Evolutionary conservation across 75 land plant genomes (phyloP), one percentile per base, ranked within the genome.

Genomic region (Pinus taeda): DNA sequence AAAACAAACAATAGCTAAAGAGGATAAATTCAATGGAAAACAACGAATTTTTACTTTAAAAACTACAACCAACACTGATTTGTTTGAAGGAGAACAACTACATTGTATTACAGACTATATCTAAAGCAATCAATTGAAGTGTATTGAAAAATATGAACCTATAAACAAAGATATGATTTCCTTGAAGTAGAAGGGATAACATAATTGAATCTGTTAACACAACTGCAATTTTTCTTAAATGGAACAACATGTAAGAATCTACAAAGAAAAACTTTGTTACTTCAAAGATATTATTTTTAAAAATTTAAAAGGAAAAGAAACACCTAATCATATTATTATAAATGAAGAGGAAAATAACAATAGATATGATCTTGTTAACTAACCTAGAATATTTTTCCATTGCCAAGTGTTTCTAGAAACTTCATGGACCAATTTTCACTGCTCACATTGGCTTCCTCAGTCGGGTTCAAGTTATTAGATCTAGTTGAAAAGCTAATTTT

Each of bases 381-480:
- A 53, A 73, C 74, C 33, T 73, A 58, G 26, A 24, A 73, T 73
- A 18, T 29, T n/a, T n/a, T n/a, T n/a, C n/a, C n/a, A n/a, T n/a
- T n/a, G n/a, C n/a, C n/a, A n/a, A 64, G 33, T 4, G 67, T 18
- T 60, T n/a, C 0, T 5, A 0, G 18, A n/a, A 60, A 60, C 8
- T 60, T 18, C 61, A 64, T 29, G 33, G 29, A 24, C 13, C 33
- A 24, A 64, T 15, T 15, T 49, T 72, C 33, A 72, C 30, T 53
- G 74, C 4, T 22, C 9, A 72, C 21, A 18, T 26, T 22, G 1
- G 26, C 3, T 29, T 56, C 58, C n/a, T 6, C 26, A 29, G 57
- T 18, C 36, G 14, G 15, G 4, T 73, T 56, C 57, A 73, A 26
- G 21, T 56, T 20, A 73, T 3, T 29, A 53, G 58, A 73, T 12